phyloP scores from a whole-genome alignment of 2,329 filamentous ascomycete species.

The Colletotrichum navitas region DNA sequence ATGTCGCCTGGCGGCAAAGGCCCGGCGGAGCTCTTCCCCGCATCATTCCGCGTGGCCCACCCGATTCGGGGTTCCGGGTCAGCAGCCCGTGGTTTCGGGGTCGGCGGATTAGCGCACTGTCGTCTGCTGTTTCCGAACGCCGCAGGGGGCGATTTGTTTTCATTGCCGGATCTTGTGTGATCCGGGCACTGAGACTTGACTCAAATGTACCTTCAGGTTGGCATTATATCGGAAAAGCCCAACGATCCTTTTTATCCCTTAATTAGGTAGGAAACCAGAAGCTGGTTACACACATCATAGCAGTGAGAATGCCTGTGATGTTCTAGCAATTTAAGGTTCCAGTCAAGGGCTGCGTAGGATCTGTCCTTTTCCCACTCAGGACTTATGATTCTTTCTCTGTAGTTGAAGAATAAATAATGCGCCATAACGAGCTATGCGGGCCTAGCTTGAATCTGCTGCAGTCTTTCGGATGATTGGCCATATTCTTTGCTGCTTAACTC shows the following conservation, averaged over 20 bases:
- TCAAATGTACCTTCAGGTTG: neutral
- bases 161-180: neutral
- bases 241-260: neutral
- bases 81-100: neutral
- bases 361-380: neutral
- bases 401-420: too few species aligned
- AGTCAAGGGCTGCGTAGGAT: neutral
- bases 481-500: too few species aligned
- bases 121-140: neutral
- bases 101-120: neutral
- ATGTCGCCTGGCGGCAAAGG: too few species aligned
- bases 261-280: neutral
- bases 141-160: neutral
- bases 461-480: too few species aligned
- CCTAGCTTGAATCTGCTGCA: too few species aligned
- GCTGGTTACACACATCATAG: neutral
- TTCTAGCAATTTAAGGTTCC: neutral
- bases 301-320: neutral
- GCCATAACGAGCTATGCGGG: too few species aligned
- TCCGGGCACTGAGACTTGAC: neutral
- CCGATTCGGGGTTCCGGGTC: neutral
- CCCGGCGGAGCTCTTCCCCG: constrained; percentile 18
- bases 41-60: neutral
- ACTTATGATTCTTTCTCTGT: neutral
- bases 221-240: neutral